Base-by-base conservation (phyloP, 1,139 yeast genomes). In the Sugiyamaella xylanicola region DNA sequence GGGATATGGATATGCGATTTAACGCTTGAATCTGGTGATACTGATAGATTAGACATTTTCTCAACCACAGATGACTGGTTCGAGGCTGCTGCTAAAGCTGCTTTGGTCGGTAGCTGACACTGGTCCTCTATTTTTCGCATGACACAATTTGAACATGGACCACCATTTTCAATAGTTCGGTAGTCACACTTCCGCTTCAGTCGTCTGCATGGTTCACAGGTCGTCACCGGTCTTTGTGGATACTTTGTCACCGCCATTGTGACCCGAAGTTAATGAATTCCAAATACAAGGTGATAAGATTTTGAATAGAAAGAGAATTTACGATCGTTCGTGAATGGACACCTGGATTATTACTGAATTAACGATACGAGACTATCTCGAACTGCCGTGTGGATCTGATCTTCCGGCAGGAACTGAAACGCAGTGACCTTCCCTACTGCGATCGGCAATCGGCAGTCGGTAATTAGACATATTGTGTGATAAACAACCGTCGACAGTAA, bases 61-160 rank as follows among this genome's bases (percentile, higher is more conserved):
- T 19, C 42, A 1, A 45, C 5, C 4, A 19, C 15, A 27, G 16
- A 9, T 8, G 32, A 17, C n/a, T 21, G 32, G 36, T 39, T 22
- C n/a, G 44, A 11, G 15, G 29, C 17, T 25, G 17, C 4, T 13
- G 48, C 21, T 13, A 36, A 35, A 19, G 40, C 2, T 4, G 29
- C 36, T 17, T 25, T 17, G 27, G 20, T 48, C 11, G 48, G 54
- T 21, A 67, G 68, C 1, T 68, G 64, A 29, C 59, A 56, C 36
- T 49, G 46, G 29, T 56, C 55, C 20, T 55, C 59, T 4, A 56
- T 53, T 15, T 50, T 45, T 17, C 59, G 37, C 59, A 56, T 56
- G 9, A 46, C 51, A 21, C 59, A 56, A 45, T 56, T 56, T 11
- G 59, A 56, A 27, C 59, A 56, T 11, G 59, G 59, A 1, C 59